Base-by-base conservation (phyloP, 306 rosid species). In the Fragaria iinumae region DNA sequence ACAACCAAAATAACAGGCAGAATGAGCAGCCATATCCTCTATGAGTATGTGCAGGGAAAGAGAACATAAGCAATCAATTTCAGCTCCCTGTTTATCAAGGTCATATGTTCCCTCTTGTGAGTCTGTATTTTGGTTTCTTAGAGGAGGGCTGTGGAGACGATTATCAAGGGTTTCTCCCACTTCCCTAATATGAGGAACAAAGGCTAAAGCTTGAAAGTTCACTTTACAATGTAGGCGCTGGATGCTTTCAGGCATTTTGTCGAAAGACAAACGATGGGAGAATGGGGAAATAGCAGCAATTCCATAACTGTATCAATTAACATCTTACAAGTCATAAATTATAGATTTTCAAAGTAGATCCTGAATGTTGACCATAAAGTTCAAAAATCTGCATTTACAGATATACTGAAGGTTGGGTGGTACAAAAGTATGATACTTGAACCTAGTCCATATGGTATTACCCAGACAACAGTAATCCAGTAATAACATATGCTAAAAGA, bases 231-330 rank as follows among this genome's bases (percentile, higher is more conserved):
- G 97, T 11, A 95, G 85, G 45, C 80, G 91, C 87, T 95, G 97
- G 64, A 92, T 89, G 78, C 87, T 91, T 84, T 74, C 69, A 29
- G 99, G 92, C 86, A 95, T 83, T 85, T 86, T 80, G 68, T 92
- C 91, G 79, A 90, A 95, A 76, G 89, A 79, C 85, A 95, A 83
- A 16, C 97, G 97, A 80, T 95, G 99, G 77, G 99, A 90, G 88
- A 95, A 95, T 29, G 99, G 99, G 71, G 99, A 79, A 77, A 95
- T 81, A 60, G 97, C 99, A 84, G 92, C 97, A 78, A 95, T 68
- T 64, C 96, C 93, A 78, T 89, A 85, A 71, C 97, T 92, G 91
- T 45, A 68, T 45, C 62, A 68, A 69, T 68, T 48, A 72, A 44
- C 29, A 43, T 59, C 67, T 49, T 76, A 36, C 9, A 4, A 75